A percentile compares a stretch with the other conserved stretches of the same genome.
Evolutionary conservation across 2,329 filamentous ascomycete species (phyloP).

Genomic region (Immersiporthe knoxdaviesiana): DNA sequence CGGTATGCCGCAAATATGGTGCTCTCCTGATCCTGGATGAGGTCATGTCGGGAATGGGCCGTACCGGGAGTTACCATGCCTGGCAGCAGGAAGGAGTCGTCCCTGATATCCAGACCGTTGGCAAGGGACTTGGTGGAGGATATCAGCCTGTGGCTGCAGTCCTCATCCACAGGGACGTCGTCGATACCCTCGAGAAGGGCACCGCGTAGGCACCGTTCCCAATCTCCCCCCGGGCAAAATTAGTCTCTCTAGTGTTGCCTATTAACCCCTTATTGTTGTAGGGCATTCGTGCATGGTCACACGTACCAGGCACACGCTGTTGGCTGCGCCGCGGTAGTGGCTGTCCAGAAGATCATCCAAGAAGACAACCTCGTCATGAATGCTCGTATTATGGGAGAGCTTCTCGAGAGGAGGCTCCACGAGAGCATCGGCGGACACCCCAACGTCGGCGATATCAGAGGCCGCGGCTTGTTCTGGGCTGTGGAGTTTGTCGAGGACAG

Average conservation of each 20-base stretch:
- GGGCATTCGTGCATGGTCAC: conserved; percentile 61
- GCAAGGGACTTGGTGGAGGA: conserved; percentile 65
- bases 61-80: conserved; percentile 63
- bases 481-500: conserved; percentile 47
- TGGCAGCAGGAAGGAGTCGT: conserved; percentile 64
- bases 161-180: conserved; percentile 54
- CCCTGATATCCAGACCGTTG: conserved; percentile 65
- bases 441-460: conserved; percentile 48
- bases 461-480: conserved; percentile 50
- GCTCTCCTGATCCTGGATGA: conserved; percentile 61
- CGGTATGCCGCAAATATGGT: conserved; percentile 58
- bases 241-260: background rate
- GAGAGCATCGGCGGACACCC: conserved; percentile 39
- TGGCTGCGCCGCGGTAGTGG: conserved; percentile 44
- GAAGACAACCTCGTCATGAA: conserved; percentile 42
- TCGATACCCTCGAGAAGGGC: conserved; percentile 49
- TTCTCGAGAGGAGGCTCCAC: conserved; percentile 38
- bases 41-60: conserved; percentile 71
- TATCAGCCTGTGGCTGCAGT: conserved; percentile 64
- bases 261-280: conserved; percentile 31
- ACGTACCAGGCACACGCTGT: conserved; percentile 54
- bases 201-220: conserved; percentile 38
- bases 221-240: no score
- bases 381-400: conserved; percentile 38
- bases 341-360: conserved; percentile 45